Base-by-base conservation (phyloP, 768 basidiomycete species). In the Mycena olivaceomarginata region DNA sequence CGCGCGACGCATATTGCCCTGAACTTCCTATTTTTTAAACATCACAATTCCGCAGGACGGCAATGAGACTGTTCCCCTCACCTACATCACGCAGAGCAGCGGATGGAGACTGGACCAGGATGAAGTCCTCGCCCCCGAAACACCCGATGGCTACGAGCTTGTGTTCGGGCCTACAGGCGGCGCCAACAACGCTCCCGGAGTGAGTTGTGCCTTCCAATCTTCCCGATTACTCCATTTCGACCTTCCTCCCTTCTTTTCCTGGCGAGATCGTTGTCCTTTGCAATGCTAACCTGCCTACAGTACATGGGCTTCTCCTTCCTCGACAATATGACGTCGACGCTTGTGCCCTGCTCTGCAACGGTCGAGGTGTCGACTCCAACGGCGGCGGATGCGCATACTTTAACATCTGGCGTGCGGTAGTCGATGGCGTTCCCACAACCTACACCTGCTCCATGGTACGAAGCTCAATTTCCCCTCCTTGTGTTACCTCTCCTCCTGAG, bases 381-480 rank as follows among this genome's bases (percentile, higher is more conserved):
- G 51, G 51, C 18, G 51, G 51, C 16, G 51, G 51, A 15, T 53
- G 51, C 51, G 51, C 51, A 9, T 53, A 53, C 51, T 53, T 53
- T 18, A 53, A 53, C 16, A 53, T 53, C 51, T 53, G 51, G 51
- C 51, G 51, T n/a, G 51, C 51, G 51, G 51, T 53, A 53, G 51
- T 53, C n/a, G n/a, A 53, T n/a, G 51, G 51, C n/a, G 51, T 53
- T 13, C 51, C 51, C 51, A 53, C 51, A 11, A 53, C 51, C 7
- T 53, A 53, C 20, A 53, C 51, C 2, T 53, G 51, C 51, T 53
- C 51, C 51, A 53, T 53, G 51, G 51, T 53, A n/a, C 15, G 20
- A 5, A 45, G 15, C 43, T 45, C 4, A 31, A 2, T 25, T 25
- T 53, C 51, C 20, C 25, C 25, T 31, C 20, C 15, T 53, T 53